Conservation (phyloP, 257 asterid species). For the Oldenlandia corymbosa region DNA sequence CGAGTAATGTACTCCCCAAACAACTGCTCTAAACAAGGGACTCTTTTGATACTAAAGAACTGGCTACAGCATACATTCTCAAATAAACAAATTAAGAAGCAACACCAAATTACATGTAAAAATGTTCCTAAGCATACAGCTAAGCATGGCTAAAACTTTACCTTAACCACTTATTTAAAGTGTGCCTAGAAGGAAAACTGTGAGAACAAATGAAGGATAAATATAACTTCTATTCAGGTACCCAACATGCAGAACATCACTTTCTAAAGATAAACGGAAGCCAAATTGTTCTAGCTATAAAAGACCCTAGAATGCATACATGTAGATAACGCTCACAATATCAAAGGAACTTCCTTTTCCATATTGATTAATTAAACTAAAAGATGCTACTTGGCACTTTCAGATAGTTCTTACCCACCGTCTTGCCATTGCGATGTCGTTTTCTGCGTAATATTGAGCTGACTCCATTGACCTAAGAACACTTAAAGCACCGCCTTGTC, state of each 20-base stretch:
- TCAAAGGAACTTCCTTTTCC: background rate
- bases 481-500: conserved; percentile 35
- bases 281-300: background rate
- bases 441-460: conserved; percentile 66
- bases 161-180: background rate
- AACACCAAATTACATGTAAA: background rate
- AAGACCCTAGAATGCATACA: background rate
- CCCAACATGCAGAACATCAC: background rate
- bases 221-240: background rate
- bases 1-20: background rate
- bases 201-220: too few species aligned
- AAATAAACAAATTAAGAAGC: background rate
- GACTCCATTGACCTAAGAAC: conserved; percentile 96
- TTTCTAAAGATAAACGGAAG: background rate
- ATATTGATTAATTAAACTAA: background rate
- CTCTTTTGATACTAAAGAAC: background rate
- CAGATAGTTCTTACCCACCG: conserved; percentile 89
- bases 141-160: background rate
- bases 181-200: background rate
- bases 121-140: background rate
- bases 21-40: background rate
- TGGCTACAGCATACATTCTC: conserved; percentile 1
- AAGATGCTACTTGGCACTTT: conserved; percentile 26
- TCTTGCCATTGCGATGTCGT: conserved; percentile 67
- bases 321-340: background rate